Conservation (phyloP, 495 filamentous ascomycete genomes). For the Amniculicola lignicola region DNA sequence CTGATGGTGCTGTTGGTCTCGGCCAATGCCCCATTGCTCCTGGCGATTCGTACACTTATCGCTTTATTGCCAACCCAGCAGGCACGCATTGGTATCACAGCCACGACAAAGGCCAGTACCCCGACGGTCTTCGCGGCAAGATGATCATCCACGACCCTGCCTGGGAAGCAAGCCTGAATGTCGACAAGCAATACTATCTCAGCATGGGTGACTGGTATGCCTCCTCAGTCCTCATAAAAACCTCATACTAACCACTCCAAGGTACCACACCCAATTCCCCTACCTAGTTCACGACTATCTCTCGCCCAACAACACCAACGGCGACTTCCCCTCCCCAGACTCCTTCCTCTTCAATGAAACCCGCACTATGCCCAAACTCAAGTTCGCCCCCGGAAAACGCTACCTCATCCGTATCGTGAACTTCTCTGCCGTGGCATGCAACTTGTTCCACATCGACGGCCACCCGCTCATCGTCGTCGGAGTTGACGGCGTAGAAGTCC, state of each 20-base stretch:
- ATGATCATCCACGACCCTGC: constrained; percentile 30
- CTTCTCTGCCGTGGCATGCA: constrained; percentile 14
- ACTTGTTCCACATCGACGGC: constrained; percentile 22
- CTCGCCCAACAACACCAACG: constrained; percentile 16
- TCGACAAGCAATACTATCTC: constrained; percentile 15
- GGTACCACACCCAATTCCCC: constrained; percentile 29
- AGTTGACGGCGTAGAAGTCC: constrained; percentile 22
- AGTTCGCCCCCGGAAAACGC: constrained; percentile 18
- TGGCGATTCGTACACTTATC: constrained; percentile 21
- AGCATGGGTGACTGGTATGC: constrained; percentile 31
- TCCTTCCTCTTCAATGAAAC: constrained; percentile 27
- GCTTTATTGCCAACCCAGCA: constrained; percentile 22
- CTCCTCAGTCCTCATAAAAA: background rate
- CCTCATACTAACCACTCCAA: background rate
- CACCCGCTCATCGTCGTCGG: constrained; percentile 22
- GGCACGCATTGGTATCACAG: constrained; percentile 39
- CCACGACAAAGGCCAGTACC: constrained; percentile 33
- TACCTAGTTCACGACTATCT: constrained; percentile 21
- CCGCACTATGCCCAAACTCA: constrained; percentile 2
- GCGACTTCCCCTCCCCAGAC: constrained; percentile 16
- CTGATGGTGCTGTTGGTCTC: constrained; percentile 25
- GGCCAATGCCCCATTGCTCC: constrained; percentile 28
- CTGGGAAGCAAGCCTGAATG: constrained; percentile 18
- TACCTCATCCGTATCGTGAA: constrained; percentile 28
- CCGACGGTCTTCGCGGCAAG: constrained; percentile 22